Evolutionary conservation across 2,329 filamentous ascomycete genomes (phyloP).

Genomic region (Phaeosphaeriaceae sp.): DNA sequence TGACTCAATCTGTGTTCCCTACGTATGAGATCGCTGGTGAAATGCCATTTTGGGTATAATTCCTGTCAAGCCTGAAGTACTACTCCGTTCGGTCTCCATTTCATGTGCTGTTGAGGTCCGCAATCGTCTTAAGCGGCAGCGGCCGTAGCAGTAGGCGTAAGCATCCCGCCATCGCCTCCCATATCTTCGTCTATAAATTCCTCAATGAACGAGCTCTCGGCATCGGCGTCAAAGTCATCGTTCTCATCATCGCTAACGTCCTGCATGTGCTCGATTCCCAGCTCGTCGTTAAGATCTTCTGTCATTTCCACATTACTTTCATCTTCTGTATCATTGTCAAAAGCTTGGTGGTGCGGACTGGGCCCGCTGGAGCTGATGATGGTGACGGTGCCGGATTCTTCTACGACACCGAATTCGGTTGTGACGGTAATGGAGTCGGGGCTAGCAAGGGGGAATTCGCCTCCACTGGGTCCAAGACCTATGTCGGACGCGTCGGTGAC

Average conservation of each 20-base stretch:
- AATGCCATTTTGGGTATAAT: not conserved
- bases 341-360: constrained; percentile 14
- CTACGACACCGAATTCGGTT: constrained; percentile 42
- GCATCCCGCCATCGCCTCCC: constrained; percentile 6
- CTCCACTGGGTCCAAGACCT: not conserved
- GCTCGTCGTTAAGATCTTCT: constrained; percentile 10
- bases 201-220: constrained; percentile 32
- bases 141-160: constrained; percentile 28
- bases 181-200: constrained; percentile 28
- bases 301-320: constrained; percentile 27
- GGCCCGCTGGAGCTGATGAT: constrained; percentile 35
- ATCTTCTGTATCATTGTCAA: constrained; percentile 19
- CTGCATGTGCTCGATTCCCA: constrained; percentile 10
- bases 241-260: constrained; percentile 8
- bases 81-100: not conserved
- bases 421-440: constrained; percentile 45
- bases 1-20: not conserved
- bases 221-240: constrained; percentile 30
- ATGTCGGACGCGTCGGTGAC: not conserved
- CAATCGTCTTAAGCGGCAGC: not conserved
- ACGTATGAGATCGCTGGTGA: not conserved
- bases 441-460: constrained; percentile 28
- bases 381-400: constrained; percentile 40
- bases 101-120: not conserved
- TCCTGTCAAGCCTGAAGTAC: not conserved